phyloP scores from a whole-genome alignment of 805 yeast genomes.

The Wickerhamomyces bisporus region DNA sequence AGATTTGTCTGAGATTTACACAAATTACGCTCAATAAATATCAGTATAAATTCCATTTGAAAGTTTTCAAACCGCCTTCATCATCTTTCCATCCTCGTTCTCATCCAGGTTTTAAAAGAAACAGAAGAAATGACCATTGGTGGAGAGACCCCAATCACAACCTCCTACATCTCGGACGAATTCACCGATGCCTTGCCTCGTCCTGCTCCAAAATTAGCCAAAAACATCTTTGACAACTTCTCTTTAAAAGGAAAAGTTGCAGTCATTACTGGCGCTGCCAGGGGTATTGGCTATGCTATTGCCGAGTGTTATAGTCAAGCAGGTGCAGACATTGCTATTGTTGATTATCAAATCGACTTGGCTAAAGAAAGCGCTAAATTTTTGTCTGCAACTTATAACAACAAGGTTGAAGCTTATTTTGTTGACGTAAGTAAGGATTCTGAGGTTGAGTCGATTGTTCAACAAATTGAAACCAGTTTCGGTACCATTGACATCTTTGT shows the following conservation, averaged over 20 bases:
- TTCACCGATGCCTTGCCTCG: slow-evolving; percentile 40
- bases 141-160: slow-evolving; percentile 3
- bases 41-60: no score
- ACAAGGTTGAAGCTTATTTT: slow-evolving; percentile 50
- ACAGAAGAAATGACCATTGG: slow-evolving; percentile 8
- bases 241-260: slow-evolving; percentile 80
- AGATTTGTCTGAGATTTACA: no score
- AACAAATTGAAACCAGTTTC: slow-evolving; percentile 53
- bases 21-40: no score
- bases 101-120: no score
- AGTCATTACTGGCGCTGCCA: slow-evolving; percentile 77
- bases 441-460: slow-evolving; percentile 24
- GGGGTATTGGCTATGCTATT: slow-evolving; percentile 78
- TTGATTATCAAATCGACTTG: slow-evolving; percentile 24
- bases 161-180: slow-evolving; percentile 21
- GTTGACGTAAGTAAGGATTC: slow-evolving; percentile 25
- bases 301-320: slow-evolving; percentile 84
- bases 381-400: slow-evolving; percentile 52
- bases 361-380: slow-evolving; percentile 57
- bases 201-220: slow-evolving; percentile 45
- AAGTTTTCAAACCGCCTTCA: no score
- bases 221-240: slow-evolving; percentile 60
- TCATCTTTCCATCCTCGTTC: no score
- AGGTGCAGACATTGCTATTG: slow-evolving; percentile 70
- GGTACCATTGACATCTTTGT: slow-evolving; percentile 75